Evolutionary conservation across 768 basidiomycete species (phyloP).

Genomic region (Leccinum ochraceum): DNA sequence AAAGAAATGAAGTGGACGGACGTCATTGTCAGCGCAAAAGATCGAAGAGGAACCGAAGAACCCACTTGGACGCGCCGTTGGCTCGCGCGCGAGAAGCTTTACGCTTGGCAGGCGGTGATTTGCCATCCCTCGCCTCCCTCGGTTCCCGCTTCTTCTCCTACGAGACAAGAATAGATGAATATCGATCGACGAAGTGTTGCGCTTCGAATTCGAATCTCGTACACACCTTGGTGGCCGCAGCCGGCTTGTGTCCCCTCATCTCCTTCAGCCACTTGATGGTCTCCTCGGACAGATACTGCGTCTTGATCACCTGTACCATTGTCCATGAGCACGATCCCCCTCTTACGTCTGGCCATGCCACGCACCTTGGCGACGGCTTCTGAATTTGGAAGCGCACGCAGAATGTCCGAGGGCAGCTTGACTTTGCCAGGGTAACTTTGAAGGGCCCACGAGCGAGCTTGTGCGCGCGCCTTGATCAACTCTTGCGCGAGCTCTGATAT

Average conservation of each 20-base stretch:
- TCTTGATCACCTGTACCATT: conserved; percentile 59
- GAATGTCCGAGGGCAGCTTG: conserved; percentile 78
- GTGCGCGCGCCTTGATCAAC: conserved; percentile 69
- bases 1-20: not conserved
- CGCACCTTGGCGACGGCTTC: conserved; percentile 67
- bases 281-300: conserved; percentile 65
- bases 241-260: conserved; percentile 40
- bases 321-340: not conserved
- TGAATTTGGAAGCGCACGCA: conserved; percentile 64
- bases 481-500: conserved; percentile 89
- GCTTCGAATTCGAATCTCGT: not conserved
- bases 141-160: conserved; percentile 40
- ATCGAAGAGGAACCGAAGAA: not conserved
- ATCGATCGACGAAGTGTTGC: conserved; percentile 3
- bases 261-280: conserved; percentile 59
- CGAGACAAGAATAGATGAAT: conserved; percentile 8
- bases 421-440: conserved; percentile 80
- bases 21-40: conserved; percentile 10
- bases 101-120: conserved; percentile 51
- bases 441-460: conserved; percentile 70
- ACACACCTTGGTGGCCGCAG: conserved; percentile 30
- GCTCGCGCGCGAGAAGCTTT: conserved; percentile 42
- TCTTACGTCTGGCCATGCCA: not conserved
- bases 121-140: conserved; percentile 51
- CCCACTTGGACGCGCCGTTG: conserved; percentile 32